Base-by-base conservation (phyloP, 768 basidiomycete species). In the Tylopilus sp. region DNA sequence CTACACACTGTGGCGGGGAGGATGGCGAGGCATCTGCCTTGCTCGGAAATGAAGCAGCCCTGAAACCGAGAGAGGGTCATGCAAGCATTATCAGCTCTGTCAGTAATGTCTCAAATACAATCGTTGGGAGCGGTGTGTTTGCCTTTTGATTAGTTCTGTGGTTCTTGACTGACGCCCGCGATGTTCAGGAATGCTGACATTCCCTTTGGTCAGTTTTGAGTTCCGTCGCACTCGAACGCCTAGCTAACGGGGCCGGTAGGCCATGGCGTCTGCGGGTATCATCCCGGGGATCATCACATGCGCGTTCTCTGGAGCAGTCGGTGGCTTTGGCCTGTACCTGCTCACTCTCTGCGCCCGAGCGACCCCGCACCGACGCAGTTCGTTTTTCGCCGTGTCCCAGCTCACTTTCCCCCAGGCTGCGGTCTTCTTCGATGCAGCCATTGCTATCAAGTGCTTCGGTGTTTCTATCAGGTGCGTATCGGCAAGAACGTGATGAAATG, bases 361-460 rank as follows among this genome's bases (percentile, higher is more conserved):
- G 54, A 79, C 92, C 2, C 80, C 81, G 6, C 84, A 90, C 56
- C 76, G 93, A 40, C 80, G 77, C 12, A 75, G 91, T 17, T 92
- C 90, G 7, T 95, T 94, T 69, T 91, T 91, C 58, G 83, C 86
- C 13, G 73, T 95, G 18, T 79, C 89, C 1, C 79, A 88, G 65
- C 72, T 98, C 57, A 95, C 95, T 0, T 97, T 93, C 67, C 95
- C 95, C 3, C 82, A 78, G 40, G 90, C 88, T 0, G 88, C 88
- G 1, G 74, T 91, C 35, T 89, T 91, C 67, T 95, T 98, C 61
- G 95, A 98, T 67, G 85, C 84, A 4, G 95, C 95, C 12, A 93
- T 98, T 59, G 93, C 93, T 10, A 86, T 85, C 66, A 98, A 98
- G 67, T 98, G 95, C 68, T 97, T 97, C 65, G 95, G 95, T 18